Evolutionary conservation across 1,284 basidiomycete species (phyloP).

Genomic region (Rhizoctonia solani): DNA sequence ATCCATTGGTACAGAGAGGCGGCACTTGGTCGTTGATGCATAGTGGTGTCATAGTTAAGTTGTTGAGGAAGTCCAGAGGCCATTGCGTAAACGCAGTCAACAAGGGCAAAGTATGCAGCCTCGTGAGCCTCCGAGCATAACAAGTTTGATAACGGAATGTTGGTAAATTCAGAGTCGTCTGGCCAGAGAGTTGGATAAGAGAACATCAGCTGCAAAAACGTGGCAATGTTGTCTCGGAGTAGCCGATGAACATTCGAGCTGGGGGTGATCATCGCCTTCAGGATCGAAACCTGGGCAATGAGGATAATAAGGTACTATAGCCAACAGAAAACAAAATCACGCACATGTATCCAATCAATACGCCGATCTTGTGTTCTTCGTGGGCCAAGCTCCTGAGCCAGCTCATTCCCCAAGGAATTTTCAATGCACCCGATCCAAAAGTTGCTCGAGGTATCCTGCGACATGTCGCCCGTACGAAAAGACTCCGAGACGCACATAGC

Average conservation of each 20-base stretch:
- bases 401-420: no score
- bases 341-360: no score
- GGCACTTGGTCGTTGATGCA: neutral
- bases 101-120: neutral
- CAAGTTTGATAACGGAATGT: neutral
- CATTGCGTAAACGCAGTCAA: neutral
- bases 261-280: no score
- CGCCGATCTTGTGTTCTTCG: no score
- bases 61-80: neutral
- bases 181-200: slow-evolving; percentile 10
- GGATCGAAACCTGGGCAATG: no score
- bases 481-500: neutral
- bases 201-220: slow-evolving; percentile 10
- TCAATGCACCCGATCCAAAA: neutral
- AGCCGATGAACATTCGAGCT: no score
- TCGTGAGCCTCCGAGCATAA: neutral
- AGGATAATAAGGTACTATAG: no score
- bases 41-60: slow-evolving; percentile 10
- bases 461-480: neutral
- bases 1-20: neutral
- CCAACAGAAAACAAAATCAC: no score
- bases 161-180: neutral
- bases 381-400: no score
- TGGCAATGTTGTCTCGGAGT: neutral
- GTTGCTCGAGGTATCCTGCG: neutral